Conservation (phyloP, 2,329 filamentous ascomycete genomes). For the Ceratocystis destructans region DNA sequence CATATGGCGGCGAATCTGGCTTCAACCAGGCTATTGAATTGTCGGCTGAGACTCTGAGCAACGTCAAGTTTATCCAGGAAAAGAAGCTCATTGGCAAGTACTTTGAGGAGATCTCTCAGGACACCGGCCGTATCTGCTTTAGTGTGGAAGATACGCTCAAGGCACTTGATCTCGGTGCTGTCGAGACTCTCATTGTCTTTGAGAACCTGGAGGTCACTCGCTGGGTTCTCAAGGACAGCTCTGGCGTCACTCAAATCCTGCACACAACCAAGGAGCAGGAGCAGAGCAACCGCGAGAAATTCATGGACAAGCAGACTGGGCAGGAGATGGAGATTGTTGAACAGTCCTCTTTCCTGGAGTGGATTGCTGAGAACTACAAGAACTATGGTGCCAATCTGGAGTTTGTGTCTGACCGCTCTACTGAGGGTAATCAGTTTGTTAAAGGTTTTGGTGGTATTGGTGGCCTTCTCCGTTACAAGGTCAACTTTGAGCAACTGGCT, state of each 20-base stretch:
- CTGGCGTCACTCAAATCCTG: constrained; percentile 57
- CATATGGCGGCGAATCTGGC: constrained; percentile 96
- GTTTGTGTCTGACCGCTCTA: constrained; percentile 94
- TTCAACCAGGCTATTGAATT: constrained; percentile 99
- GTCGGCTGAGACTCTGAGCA: constrained; percentile 85
- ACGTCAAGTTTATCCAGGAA: constrained; percentile 99
- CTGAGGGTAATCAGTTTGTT: constrained; percentile 98
- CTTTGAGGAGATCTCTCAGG: constrained; percentile 97
- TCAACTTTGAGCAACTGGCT: constrained; percentile 98
- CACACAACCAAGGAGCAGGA: constrained; percentile 66
- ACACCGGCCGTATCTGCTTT: constrained; percentile 94
- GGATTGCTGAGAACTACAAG: constrained; percentile 97
- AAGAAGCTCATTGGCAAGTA: constrained; percentile 99
- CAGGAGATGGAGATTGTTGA: constrained; percentile 93
- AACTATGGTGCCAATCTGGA: constrained; percentile 92
- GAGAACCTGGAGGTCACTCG: constrained; percentile 94
- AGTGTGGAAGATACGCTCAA: constrained; percentile 96
- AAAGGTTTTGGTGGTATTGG: constrained; percentile 99
- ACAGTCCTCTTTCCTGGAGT: constrained; percentile 91
- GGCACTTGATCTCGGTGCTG: constrained; percentile 86
- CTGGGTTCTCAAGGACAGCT: constrained; percentile 73
- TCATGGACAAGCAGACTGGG: constrained; percentile 90
- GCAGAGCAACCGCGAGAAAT: constrained; percentile 67
- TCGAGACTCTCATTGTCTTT: constrained; percentile 88
- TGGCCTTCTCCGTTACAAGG: constrained; percentile 94